Percentiles rank a stretch among this genome's conserved stretches.
Evolutionary conservation across 1,284 basidiomycete species (phyloP).

Genomic region (Stereum hirsutum): DNA sequence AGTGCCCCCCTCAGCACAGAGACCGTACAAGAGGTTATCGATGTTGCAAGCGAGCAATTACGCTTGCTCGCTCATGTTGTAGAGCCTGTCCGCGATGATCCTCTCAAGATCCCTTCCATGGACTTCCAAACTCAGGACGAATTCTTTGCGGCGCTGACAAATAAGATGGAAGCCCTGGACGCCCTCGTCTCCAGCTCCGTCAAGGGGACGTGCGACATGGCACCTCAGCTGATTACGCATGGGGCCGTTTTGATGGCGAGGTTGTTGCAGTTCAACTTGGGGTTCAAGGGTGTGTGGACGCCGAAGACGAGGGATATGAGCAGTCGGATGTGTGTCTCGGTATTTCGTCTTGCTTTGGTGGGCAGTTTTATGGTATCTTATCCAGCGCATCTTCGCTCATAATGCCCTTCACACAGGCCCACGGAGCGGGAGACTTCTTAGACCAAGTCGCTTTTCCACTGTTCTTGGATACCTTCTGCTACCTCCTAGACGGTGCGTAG

Average conservation of each 20-base stretch:
- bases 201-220: slow-evolving; percentile 9
- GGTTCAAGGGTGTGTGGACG: slow-evolving; percentile 55
- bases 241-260: slow-evolving; percentile 45
- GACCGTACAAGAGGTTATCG: slow-evolving; percentile 24
- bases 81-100: slow-evolving; percentile 47
- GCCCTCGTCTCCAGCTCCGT: slow-evolving; percentile 19
- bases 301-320: slow-evolving; percentile 37
- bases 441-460: slow-evolving; percentile 53
- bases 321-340: slow-evolving; percentile 30
- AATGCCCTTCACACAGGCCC: slow-evolving; percentile 26
- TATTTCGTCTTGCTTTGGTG: slow-evolving; percentile 52
- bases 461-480: slow-evolving; percentile 65
- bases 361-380: slow-evolving; percentile 16
- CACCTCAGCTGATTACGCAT: slow-evolving; percentile 14
- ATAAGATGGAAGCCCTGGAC: slow-evolving; percentile 35
- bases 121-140: slow-evolving; percentile 46
- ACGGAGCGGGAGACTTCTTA: slow-evolving; percentile 38
- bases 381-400: neutral
- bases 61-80: slow-evolving; percentile 61
- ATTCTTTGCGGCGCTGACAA: slow-evolving; percentile 37
- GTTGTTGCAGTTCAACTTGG: slow-evolving; percentile 63
- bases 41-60: slow-evolving; percentile 55
- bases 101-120: slow-evolving; percentile 34
- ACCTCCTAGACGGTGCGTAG: slow-evolving; percentile 59
- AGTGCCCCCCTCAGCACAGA: slow-evolving; percentile 15